phyloP scores from a whole-genome alignment of 2,329 filamentous ascomycete genomes.

The Trichothecium roseum region DNA sequence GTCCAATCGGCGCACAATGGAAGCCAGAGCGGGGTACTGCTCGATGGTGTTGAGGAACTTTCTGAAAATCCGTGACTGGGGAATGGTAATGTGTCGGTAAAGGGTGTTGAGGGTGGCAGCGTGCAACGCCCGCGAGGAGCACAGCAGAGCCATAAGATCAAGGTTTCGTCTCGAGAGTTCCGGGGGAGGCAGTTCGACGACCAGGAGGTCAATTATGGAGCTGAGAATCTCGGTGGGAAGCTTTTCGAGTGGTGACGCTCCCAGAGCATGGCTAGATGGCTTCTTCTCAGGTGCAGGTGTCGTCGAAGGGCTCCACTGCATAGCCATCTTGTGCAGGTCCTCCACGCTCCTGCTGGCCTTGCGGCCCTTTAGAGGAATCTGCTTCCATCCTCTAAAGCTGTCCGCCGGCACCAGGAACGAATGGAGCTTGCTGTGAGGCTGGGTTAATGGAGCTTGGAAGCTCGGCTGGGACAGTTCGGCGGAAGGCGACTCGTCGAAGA shows the following conservation, averaged over 20 bases:
- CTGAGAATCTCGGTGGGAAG: conserved; percentile 62
- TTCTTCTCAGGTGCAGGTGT: conserved; percentile 14
- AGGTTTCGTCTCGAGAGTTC: conserved; percentile 66
- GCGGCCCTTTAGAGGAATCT: conserved; percentile 48
- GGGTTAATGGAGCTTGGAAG: conserved; percentile 42
- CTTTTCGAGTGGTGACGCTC: conserved; percentile 50
- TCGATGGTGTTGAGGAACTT: conserved; percentile 66
- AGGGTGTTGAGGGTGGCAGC: conserved; percentile 63
- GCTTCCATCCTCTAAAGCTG: conserved; percentile 52
- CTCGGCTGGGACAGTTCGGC: conserved; percentile 30
- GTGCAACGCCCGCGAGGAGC: conserved; percentile 68
- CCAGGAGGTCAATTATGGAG: conserved; percentile 63
- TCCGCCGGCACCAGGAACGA: conserved; percentile 49
- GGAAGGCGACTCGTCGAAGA: conserved; percentile 38
- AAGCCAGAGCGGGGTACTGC: conserved; percentile 57
- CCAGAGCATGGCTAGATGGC: conserved; percentile 22
- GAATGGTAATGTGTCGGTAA: conserved; percentile 71
- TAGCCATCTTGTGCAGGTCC: conserved; percentile 44
- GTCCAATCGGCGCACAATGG: conserved; percentile 67
- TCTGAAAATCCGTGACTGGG: conserved; percentile 73
- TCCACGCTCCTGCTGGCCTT: conserved; percentile 51
- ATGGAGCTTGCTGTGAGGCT: conserved; percentile 45
- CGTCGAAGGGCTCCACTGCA: conserved; percentile 39
- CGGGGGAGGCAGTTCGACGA: conserved; percentile 61
- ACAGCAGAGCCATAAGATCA: conserved; percentile 64